Evolutionary conservation across 2,329 filamentous ascomycete genomes (phyloP).

Genomic region (Arthrobotrys musiformis): DNA sequence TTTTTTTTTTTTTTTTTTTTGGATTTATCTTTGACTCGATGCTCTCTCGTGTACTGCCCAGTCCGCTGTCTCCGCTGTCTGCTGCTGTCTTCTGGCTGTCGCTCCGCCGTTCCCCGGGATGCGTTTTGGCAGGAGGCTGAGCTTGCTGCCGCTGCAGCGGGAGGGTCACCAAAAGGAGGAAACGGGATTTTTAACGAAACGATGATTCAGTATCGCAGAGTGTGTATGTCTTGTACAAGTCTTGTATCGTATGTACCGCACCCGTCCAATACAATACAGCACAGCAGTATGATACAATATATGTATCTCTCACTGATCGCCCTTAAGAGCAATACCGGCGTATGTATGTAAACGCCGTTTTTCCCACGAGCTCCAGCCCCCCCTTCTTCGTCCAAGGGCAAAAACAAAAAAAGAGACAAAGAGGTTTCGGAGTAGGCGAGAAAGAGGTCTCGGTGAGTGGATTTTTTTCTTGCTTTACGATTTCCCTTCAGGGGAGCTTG

Average conservation of each 20-base stretch:
- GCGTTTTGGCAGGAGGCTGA: conserved; percentile 56
- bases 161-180: conserved; percentile 9
- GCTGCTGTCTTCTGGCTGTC: no score
- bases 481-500: conserved; percentile 7
- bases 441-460: conserved; percentile 17
- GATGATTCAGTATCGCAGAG: conserved; percentile 1
- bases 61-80: neutral
- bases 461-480: neutral
- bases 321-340: neutral
- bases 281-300: neutral
- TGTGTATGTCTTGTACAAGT: conserved; percentile 14
- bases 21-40: neutral
- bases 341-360: neutral
- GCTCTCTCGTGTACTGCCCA: neutral
- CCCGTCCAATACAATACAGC: neutral
- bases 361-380: conserved; percentile 10
- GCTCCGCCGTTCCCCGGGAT: conserved; percentile 47
- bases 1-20: no score
- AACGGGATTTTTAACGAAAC: conserved; percentile 27
- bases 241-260: neutral
- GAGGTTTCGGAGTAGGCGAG: conserved; percentile 18
- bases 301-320: neutral
- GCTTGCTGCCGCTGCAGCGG: conserved; percentile 12
- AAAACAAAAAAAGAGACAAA: conserved; percentile 17
- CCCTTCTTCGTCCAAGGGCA: conserved; percentile 1